These are phyloP conservation scores for Ochetophila trinervis DNA, from an alignment of 306 rosid genomes.

Conservation along the genomic window DNA sequence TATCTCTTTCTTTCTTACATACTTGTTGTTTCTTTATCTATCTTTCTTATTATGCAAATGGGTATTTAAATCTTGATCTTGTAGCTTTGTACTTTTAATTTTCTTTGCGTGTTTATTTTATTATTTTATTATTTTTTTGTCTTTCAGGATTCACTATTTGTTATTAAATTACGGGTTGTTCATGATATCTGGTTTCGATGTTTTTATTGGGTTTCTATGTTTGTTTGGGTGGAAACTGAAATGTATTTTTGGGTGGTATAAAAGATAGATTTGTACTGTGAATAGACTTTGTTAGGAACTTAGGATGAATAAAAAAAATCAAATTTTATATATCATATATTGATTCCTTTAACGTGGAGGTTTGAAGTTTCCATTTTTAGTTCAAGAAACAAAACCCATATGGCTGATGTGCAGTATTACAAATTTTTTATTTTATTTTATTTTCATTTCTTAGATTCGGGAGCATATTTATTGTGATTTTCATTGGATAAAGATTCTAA, in stretches of 20 bases:
- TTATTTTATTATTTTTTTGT: slow-evolving; percentile 6
- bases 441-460: background rate
- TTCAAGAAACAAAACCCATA: background rate
- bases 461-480: background rate
- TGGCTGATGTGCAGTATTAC: slow-evolving; percentile 14
- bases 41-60: background rate
- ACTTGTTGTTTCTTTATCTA: slow-evolving; percentile 1
- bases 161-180: background rate
- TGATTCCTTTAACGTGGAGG: background rate
- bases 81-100: background rate
- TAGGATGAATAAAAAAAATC: background rate
- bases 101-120: too few species aligned
- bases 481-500: background rate
- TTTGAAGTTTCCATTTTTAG: background rate
- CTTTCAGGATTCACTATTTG: slow-evolving; percentile 17
- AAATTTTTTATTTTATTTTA: background rate
- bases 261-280: background rate
- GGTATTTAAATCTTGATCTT: slow-evolving; percentile 6
- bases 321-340: background rate
- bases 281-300: background rate
- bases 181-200: background rate
- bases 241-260: background rate
- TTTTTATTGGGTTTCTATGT: slow-evolving; percentile 9
- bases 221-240: slow-evolving; percentile 11
- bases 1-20: slow-evolving; percentile 1